Evolutionary conservation across 1,139 yeast species (phyloP), one percentile per base, ranked within the genome.

Genomic region (Kodamaea fungicola): DNA sequence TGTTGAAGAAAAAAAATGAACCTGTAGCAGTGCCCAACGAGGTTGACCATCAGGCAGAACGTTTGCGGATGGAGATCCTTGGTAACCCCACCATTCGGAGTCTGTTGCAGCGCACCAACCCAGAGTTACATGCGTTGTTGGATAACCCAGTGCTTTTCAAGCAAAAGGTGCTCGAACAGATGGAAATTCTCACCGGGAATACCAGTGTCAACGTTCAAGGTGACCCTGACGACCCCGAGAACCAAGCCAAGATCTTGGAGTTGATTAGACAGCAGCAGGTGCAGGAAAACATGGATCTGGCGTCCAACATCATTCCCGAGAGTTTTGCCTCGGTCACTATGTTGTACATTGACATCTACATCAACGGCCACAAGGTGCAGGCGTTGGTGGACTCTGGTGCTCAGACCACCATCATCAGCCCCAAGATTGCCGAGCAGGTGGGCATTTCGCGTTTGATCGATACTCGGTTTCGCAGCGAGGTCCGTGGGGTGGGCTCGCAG

Each of bases 311-410:
- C 40, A 80, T 90, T 7, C 98, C 99, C 0, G 98, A 92, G 58
- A 76, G 87, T 30, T 92, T 92, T 59, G 82, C 90, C 0, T 63
- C 75, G 1, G 94, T 92, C 3, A 77, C 78, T 30, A 89, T 94
- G 96, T 71, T 92, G 36, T 90, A 82, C 61, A 79, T 92, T 12
- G 72, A 82, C 40, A 72, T 89, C 37, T 80, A 78, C 43, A 83
- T 92, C 21, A 89, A 90, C 52, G 92, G 94, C 1, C 72, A 74
- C 34, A 78, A 81, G 19, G 85, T 89, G 7, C 87, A 87, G 57
- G 97, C 97, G 0, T 87, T 92, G 66, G 95, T 92, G 8, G 99
- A 92, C 57, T 80, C 97, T 0, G 98, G 99, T 2, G 98, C 99
- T 1, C 97, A 89, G 58, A 71, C 80, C 30, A 89, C 98, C 0